These are phyloP conservation scores for Austroboletus eburneus DNA, from an alignment of 768 basidiomycete species.

Conservation along the genomic window DNA sequence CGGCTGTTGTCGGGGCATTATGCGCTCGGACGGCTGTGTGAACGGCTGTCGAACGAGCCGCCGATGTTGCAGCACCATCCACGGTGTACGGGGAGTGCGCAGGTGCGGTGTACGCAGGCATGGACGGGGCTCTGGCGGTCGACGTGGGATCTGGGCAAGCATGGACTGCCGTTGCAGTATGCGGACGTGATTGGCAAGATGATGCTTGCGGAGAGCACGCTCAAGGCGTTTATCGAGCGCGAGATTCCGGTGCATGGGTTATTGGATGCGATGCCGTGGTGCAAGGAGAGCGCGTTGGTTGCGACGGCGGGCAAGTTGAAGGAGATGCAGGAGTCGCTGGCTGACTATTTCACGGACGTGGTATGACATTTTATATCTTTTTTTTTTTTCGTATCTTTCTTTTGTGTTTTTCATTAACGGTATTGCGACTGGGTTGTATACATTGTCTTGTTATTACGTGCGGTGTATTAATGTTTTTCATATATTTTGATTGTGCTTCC, in stretches of 20 bases:
- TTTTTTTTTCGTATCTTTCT: neutral
- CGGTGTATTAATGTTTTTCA: too few species aligned
- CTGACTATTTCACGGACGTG: conserved; percentile 45
- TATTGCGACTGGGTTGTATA: too few species aligned
- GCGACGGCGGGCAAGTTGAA: conserved; percentile 42
- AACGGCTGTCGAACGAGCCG: conserved; percentile 39
- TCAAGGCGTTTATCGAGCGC: conserved; percentile 43
- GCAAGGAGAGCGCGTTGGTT: conserved; percentile 39
- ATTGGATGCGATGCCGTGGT: conserved; percentile 42
- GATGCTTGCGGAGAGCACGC: conserved; percentile 44
- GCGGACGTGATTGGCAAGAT: conserved; percentile 44
- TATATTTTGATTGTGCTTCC: neutral
- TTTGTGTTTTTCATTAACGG: neutral
- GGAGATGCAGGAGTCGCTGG: conserved; percentile 44
- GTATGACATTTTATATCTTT: conserved; percentile 11
- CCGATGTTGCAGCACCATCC: conserved; percentile 41
- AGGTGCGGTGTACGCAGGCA: conserved; percentile 41
- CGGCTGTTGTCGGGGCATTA: conserved; percentile 53
- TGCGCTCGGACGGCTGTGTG: conserved; percentile 42
- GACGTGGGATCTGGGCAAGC: conserved; percentile 36
- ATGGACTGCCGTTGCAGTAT: conserved; percentile 38
- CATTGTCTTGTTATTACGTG: too few species aligned
- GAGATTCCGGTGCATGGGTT: conserved; percentile 38
- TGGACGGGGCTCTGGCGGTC: conserved; percentile 45
- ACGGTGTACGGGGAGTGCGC: conserved; percentile 36